phyloP scores from a whole-genome alignment of 2,329 filamentous ascomycete species.

The Aspergillus spinulosporus region DNA sequence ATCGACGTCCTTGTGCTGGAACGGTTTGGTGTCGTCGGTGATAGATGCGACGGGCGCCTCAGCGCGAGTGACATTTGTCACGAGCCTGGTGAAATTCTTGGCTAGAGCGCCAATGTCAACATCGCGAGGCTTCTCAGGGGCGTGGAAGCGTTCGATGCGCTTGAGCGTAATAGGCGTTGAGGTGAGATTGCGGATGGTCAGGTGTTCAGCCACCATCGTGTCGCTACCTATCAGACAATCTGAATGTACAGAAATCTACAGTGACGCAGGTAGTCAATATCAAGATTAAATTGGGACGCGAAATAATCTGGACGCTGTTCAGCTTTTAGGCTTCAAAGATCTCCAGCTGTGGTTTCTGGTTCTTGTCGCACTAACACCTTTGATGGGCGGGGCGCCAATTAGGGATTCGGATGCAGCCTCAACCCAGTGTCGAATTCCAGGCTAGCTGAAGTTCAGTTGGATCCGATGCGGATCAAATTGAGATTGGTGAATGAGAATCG shows the following conservation, averaged over 20 bases:
- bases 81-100: conserved; percentile 48
- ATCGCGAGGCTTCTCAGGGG: conserved; percentile 43
- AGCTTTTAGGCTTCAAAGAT: conserved; percentile 9
- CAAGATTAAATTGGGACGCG: background rate
- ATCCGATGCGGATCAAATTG: background rate
- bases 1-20: conserved; percentile 62
- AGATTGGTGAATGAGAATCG: conserved; percentile 6
- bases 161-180: conserved; percentile 70
- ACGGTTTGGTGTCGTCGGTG: conserved; percentile 56
- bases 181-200: conserved; percentile 83
- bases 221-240: background rate
- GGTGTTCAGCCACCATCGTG: conserved; percentile 40
- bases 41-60: conserved; percentile 48
- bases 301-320: background rate
- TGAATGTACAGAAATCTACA: background rate
- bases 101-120: conserved; percentile 44
- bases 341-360: background rate
- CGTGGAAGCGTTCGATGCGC: conserved; percentile 71
- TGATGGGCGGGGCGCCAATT: conserved; percentile 9
- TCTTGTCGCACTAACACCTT: conserved; percentile 10
- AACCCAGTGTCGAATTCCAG: background rate
- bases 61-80: conserved; percentile 46
- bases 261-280: background rate
- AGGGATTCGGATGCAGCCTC: background rate
- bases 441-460: background rate